Evolutionary conservation across 768 basidiomycete species (phyloP), one percentile per base, ranked within the genome.

Genomic region (Aureoboletus auriporus): DNA sequence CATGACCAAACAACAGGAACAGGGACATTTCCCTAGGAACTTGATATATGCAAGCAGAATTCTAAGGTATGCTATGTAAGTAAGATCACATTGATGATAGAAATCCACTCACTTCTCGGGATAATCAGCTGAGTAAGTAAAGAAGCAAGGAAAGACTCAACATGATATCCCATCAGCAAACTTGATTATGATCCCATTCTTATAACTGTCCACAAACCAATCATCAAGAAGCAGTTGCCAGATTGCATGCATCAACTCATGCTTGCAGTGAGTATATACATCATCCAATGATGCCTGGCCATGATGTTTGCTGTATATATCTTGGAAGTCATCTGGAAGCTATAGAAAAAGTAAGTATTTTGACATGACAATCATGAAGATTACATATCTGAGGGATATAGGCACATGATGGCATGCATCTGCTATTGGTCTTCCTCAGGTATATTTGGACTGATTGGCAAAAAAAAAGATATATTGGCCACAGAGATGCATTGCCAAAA

Each of bases 41-140:
- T 56, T 57, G 36, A 65, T 57, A 2, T 53, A 59, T 2, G 57
- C 58, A 1, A 64, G 29, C 1, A 65, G 47, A 6, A 60, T 51
- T 16, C 47, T 36, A 17, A 5, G 9, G 12, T 5, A 31, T 8
- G 12, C 20, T 23, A 23, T 23, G 9, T 31, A 12, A 31, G 9
- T 12, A 31, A 9, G 12, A 12, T 31, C 9, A 8, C 2, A 5
- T 9, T 9, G 12, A 5, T 12, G 30, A 31, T 5, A 12, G 30
- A 31, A 12, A 8, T 9, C 23, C 36, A 34, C 49, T 40, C 34
- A 63, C 62, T 62, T 62, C 44, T 61, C 62, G 3, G 59, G 56
- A 33, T 64, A 64, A 40, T 64, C 62, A 3, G 56, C 56, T 0
- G 52, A 58, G 27, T 63, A 59, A 3, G 33, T 47, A 14, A 64